Evolutionary conservation across 2,329 filamentous ascomycete species (phyloP), one percentile per base, ranked within the genome.

Genomic region (Fusarium palustre): DNA sequence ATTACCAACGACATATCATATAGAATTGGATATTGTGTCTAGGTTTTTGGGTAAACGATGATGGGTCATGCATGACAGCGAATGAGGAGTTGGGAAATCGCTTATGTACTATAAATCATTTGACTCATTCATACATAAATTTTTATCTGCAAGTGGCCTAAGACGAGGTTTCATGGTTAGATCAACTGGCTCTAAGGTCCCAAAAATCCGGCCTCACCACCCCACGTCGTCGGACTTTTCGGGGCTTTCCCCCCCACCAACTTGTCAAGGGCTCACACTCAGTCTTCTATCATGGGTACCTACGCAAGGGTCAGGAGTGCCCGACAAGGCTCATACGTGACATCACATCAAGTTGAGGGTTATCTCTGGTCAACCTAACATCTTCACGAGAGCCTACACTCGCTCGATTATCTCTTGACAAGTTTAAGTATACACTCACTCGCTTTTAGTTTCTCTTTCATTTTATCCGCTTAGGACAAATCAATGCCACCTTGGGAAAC

Each of bases 11-110:
- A 36, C 31, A 45, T 47, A 46, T 38, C 22, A 41, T 52, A 52
- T 55, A 38, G 34, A 36, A 22, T 45, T 47, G 38, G 25, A 24
- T 43, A 38, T 20, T 34, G 55, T 64, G 36, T 64, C 47, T 18
- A 33, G 45, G 22, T 49, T 36, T 64, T 38, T 34, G 47, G 22
- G 15, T 58, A 49, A 34, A 60, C 15, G 15, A 45, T 15, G n/a
- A 33, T 34, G 11, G 30, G 15, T 15, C 39, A 24, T 46, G 25
- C 31, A 66, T 22, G 45, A 49, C 28, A 59, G 38, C 16, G 39
- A 49, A 69, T 33, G 33, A 39, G 46, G 38, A 59, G 49, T 20
- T 52, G 36, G 45, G 42, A 52, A 61, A 42, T 30, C 25, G 20
- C 12, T 39, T 48, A 31, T 39, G 28, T 38, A 24, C 16, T 55